Percentiles rank a stretch among this genome's conserved stretches.
phyloP scores from a whole-genome alignment of 2,329 filamentous ascomycete species.

The Verruconis gallopava region DNA sequence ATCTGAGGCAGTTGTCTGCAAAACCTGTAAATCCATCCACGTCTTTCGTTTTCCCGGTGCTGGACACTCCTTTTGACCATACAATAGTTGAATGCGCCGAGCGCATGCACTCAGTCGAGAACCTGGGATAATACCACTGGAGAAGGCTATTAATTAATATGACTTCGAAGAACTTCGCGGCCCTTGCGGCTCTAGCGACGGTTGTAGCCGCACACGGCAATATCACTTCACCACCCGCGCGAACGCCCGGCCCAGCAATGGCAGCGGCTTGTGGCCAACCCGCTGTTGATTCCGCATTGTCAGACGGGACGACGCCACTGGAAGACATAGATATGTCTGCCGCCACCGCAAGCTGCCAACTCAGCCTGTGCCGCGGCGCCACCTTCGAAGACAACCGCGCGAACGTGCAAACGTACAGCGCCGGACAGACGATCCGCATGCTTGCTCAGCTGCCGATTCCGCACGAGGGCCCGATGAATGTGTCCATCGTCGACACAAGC shows the following conservation, averaged over 20 bases:
- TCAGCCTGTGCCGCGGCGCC: constrained; percentile 39
- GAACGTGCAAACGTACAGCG: constrained; percentile 39
- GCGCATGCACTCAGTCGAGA: not conserved
- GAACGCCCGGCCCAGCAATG: constrained; percentile 40
- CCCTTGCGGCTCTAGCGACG: not conserved
- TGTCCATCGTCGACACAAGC: constrained; percentile 43
- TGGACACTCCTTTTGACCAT: not conserved
- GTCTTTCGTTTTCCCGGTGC: not conserved
- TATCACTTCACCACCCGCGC: constrained; percentile 35
- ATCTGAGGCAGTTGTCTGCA: too few relatives aligned
- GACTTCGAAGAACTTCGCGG: not conserved
- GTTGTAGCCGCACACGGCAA: constrained; percentile 35
- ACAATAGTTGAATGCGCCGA: not conserved
- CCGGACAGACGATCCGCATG: constrained; percentile 35
- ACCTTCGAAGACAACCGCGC: constrained; percentile 42
- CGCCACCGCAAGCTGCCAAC: constrained; percentile 3
- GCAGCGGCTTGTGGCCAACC: constrained; percentile 41
- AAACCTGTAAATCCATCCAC: too few relatives aligned
- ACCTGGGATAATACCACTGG: not conserved
- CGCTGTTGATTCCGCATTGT: constrained; percentile 11
- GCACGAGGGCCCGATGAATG: constrained; percentile 44
- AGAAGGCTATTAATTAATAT: not conserved
- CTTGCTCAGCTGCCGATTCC: constrained; percentile 37
- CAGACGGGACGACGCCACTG: constrained; percentile 8
- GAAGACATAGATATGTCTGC: constrained; percentile 8